phyloP scores from a whole-genome alignment of 176 grass and related monocot species.

The Tillandsia fasciculata region DNA sequence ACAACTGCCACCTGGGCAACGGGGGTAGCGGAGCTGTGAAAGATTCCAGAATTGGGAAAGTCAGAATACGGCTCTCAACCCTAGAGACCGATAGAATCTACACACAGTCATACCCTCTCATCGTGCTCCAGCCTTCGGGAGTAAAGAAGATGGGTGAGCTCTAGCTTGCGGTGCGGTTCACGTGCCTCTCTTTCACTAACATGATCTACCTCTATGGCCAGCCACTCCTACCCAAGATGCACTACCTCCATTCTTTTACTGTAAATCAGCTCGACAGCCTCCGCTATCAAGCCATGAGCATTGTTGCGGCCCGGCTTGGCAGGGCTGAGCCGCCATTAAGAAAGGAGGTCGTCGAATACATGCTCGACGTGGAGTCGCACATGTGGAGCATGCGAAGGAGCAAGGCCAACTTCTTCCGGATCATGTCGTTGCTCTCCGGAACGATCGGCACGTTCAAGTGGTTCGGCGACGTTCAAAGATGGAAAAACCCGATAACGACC shows the following conservation, averaged over 20 bases:
- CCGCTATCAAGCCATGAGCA: conserved; percentile 39
- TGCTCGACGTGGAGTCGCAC: conserved; percentile 48
- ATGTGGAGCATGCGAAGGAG: conserved; percentile 74
- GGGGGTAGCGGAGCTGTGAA: conserved; percentile 28
- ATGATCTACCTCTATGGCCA: conserved; percentile 40
- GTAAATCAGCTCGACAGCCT: conserved; percentile 59
- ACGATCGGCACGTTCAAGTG: conserved; percentile 37
- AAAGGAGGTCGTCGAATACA: conserved; percentile 58
- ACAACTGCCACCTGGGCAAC: conserved; percentile 64
- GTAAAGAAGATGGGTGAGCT: conserved; percentile 67
- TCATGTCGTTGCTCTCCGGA: conserved; percentile 42
- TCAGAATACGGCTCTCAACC: conserved; percentile 70
- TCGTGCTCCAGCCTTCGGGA: conserved; percentile 47
- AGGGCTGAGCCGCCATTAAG: conserved; percentile 64
- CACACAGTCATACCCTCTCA: conserved; percentile 63
- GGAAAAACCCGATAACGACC: conserved; percentile 65
- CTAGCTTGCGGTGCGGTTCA: conserved; percentile 60
- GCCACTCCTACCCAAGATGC: conserved; percentile 53
- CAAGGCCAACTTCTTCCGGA: conserved; percentile 79
- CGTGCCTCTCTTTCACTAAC: conserved; percentile 34
- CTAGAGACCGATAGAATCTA: conserved; percentile 67
- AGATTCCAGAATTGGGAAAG: conserved; percentile 57
- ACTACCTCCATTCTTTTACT: conserved; percentile 49
- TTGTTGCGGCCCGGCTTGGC: conserved; percentile 57
- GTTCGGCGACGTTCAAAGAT: conserved; percentile 52